Evolutionary conservation across 208 protist species (phyloP).

Genomic region (Trypanosoma mega): DNA sequence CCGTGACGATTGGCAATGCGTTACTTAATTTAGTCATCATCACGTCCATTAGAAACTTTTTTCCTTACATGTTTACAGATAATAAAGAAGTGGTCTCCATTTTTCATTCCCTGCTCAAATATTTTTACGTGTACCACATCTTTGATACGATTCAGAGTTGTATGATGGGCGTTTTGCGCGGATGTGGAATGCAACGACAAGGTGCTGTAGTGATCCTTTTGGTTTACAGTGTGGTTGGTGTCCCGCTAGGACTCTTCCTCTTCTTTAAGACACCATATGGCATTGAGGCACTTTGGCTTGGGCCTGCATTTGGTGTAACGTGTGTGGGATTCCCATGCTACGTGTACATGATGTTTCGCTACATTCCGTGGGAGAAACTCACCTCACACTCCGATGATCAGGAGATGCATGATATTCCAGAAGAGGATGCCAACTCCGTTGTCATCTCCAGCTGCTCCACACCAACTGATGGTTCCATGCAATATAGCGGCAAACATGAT

Average conservation of each 20-base stretch:
- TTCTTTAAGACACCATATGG: conserved; percentile 61
- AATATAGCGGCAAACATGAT: no score
- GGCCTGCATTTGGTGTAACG: conserved; percentile 54
- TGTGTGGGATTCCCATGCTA: conserved; percentile 63
- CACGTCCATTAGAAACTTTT: conserved; percentile 16
- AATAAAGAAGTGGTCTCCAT: conserved; percentile 32
- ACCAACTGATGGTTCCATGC: background rate
- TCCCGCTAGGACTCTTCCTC: conserved; percentile 55
- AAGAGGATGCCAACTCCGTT: background rate
- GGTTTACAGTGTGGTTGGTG: conserved; percentile 71
- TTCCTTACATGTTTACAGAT: conserved; percentile 54
- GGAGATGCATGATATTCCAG: background rate
- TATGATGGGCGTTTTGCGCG: conserved; percentile 82
- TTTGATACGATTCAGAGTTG: conserved; percentile 72
- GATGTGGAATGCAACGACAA: conserved; percentile 65
- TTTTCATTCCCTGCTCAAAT: conserved; percentile 35
- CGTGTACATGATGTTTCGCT: conserved; percentile 55
- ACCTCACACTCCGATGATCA: conserved; percentile 30
- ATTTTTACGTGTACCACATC: conserved; percentile 62
- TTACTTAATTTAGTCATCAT: conserved; percentile 48
- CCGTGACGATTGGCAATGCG: conserved; percentile 22
- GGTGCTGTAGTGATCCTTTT: conserved; percentile 59
- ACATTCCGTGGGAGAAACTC: conserved; percentile 67
- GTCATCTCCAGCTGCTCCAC: background rate
- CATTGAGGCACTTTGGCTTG: conserved; percentile 71